Evolutionary conservation across 176 grass and related monocot species (phyloP).

Genomic region (Bolboschoenus planiculmis): DNA sequence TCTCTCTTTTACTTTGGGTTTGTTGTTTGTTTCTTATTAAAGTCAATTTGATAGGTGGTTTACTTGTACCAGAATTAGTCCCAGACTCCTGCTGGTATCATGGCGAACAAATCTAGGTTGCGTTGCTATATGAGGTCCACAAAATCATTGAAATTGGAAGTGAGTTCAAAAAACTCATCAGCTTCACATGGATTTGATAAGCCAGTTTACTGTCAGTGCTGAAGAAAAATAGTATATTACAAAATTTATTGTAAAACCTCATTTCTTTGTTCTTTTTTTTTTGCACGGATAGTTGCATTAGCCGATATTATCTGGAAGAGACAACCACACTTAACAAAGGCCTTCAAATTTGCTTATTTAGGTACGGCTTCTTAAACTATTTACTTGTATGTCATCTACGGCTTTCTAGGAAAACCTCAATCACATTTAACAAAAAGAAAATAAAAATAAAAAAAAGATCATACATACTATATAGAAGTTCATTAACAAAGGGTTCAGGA

Average conservation of each 20-base stretch:
- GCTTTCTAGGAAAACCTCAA: not conserved
- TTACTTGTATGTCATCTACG: too few species aligned
- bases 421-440: not conserved
- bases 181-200: not conserved
- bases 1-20: not conserved
- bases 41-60: not conserved
- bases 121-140: too few species aligned
- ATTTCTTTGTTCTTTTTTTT: not conserved
- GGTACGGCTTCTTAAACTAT: too few species aligned
- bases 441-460: too few species aligned
- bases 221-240: not conserved
- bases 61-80: not conserved
- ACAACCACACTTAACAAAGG: not conserved
- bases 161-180: not conserved
- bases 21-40: not conserved
- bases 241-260: not conserved
- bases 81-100: not conserved
- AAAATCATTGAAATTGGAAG: not conserved
- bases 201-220: not conserved
- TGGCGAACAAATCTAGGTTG: not conserved
- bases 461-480: not conserved
- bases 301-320: not conserved
- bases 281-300: not conserved
- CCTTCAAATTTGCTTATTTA: not conserved
- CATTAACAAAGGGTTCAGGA: not conserved